These are phyloP conservation scores for Zygosaccharomyces sapae DNA, from an alignment of 1,139 yeast genomes.

Conservation along the genomic window DNA sequence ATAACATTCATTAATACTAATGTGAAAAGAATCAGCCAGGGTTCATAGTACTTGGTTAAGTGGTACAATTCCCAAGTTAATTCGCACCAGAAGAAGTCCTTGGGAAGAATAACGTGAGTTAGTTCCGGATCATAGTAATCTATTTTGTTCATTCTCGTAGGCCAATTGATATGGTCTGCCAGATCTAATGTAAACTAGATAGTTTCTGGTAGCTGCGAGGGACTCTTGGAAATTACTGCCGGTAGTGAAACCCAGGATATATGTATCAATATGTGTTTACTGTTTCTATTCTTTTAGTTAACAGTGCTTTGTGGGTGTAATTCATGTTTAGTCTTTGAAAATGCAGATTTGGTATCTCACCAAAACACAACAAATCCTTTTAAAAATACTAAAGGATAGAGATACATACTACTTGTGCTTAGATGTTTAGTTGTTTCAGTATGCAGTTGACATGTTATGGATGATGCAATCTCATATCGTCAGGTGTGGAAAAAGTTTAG, in stretches of 20 bases:
- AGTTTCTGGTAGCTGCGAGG: not conserved
- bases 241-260: not conserved
- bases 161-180: too few species aligned
- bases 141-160: too few species aligned
- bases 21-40: too few species aligned
- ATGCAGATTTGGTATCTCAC: not conserved
- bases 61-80: too few species aligned
- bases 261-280: not conserved
- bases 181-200: too few species aligned
- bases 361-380: not conserved
- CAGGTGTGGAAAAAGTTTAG: not conserved
- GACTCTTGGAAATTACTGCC: not conserved
- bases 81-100: too few species aligned
- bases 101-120: too few species aligned
- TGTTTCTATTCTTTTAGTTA: not conserved
- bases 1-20: too few species aligned
- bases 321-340: not conserved
- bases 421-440: not conserved
- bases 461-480: too few species aligned
- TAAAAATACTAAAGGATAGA: not conserved
- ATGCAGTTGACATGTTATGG: too few species aligned
- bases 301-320: not conserved
- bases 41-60: too few species aligned
- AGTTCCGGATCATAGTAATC: too few species aligned
- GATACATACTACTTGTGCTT: not conserved